Conservation (phyloP, 441 rosid species). For the Erodium texanum region DNA sequence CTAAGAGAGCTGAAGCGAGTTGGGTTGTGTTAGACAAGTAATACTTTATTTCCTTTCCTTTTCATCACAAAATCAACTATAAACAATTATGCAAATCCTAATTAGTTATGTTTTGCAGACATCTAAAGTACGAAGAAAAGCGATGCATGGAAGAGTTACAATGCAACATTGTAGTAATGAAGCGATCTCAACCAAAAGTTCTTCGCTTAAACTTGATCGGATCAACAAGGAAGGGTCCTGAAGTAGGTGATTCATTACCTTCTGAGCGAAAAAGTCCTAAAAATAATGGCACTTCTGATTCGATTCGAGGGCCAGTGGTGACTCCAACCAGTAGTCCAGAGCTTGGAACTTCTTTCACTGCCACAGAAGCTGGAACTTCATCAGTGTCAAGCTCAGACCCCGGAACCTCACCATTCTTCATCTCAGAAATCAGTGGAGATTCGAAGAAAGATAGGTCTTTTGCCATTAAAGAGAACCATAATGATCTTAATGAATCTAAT, state of each 20-base stretch:
- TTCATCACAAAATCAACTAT: conserved; percentile 2
- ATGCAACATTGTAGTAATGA: conserved; percentile 93
- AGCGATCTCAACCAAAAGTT: conserved; percentile 81
- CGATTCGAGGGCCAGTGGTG: conserved; percentile 65
- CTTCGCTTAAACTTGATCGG: conserved; percentile 90
- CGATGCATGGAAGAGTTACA: conserved; percentile 80
- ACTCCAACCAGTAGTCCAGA: conserved; percentile 98
- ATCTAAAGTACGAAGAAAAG: conserved; percentile 79
- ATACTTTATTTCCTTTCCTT: conserved; percentile 11
- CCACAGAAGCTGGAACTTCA: conserved; percentile 86
- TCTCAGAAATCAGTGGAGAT: conserved; percentile 46
- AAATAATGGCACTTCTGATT: conserved; percentile 33
- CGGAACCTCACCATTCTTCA: conserved; percentile 75
- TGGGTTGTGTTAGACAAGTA: conserved; percentile 98
- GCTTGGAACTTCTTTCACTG: conserved; percentile 79
- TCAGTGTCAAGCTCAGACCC: conserved; percentile 92
- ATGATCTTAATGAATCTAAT: conserved; percentile 44
- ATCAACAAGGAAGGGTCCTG: conserved; percentile 43
- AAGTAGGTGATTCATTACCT: conserved; percentile 28
- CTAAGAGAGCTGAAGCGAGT: conserved; percentile 65
- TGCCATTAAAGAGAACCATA: conserved; percentile 40
- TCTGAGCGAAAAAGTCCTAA: conserved; percentile 31
- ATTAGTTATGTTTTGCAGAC: conserved; percentile 15
- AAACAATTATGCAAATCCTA: neutral
- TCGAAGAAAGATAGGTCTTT: conserved; percentile 54